phyloP scores from a whole-genome alignment of 768 basidiomycete species.

The Hortiboletus flavorubellus region DNA sequence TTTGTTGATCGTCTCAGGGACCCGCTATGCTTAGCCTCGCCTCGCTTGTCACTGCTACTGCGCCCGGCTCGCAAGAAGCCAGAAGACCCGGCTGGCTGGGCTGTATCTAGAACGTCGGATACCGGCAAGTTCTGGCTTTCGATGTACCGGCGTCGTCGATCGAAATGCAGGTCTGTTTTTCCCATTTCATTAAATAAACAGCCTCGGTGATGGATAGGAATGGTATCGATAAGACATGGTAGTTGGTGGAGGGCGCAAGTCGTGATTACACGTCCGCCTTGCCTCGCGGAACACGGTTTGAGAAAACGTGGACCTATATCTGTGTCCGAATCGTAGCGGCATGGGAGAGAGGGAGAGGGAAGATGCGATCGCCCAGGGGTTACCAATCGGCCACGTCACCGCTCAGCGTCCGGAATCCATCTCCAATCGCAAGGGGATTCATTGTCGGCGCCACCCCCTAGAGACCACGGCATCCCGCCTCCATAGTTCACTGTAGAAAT shows the following conservation, averaged over 20 bases:
- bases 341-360: background rate
- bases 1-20: background rate
- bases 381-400: background rate
- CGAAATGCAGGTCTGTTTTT: background rate
- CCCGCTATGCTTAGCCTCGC: background rate
- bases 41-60: background rate
- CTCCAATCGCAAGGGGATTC: background rate
- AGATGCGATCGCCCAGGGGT: background rate
- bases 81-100: background rate
- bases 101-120: constrained; percentile 3
- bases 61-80: background rate
- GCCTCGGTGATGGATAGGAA: background rate
- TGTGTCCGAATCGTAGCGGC: background rate
- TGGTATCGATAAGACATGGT: background rate
- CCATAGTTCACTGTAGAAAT: background rate
- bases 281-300: constrained; percentile 9
- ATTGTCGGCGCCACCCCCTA: background rate
- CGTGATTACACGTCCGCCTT: background rate
- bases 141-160: background rate
- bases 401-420: background rate
- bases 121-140: background rate
- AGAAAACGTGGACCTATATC: constrained; percentile 5
- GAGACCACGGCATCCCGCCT: background rate
- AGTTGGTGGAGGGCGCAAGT: background rate
- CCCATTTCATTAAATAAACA: background rate